Evolutionary conservation across 176 grass and related monocot species (phyloP).

Genomic region (Puccinellia tenuiflora): DNA sequence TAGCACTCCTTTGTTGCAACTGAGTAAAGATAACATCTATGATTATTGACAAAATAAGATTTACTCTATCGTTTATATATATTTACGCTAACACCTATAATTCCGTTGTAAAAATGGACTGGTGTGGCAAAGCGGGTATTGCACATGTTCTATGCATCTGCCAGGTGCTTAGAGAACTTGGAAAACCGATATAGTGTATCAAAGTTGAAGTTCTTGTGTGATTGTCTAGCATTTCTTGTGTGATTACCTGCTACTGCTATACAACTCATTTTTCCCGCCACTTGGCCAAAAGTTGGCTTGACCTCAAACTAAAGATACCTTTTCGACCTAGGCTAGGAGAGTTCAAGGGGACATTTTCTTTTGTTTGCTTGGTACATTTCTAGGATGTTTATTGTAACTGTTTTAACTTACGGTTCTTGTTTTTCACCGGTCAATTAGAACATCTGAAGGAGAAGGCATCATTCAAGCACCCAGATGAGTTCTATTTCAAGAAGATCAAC

Average conservation of each 20-base stretch:
- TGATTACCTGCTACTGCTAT: not conserved
- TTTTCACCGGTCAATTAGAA: slow-evolving; percentile 22
- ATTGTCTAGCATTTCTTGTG: no score
- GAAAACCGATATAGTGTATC: not conserved
- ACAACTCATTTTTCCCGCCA: not conserved
- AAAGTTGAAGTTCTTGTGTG: not conserved
- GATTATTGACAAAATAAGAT: no score
- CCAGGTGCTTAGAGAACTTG: not conserved
- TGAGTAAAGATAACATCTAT: not conserved
- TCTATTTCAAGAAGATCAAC: slow-evolving; percentile 94
- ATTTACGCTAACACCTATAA: no score
- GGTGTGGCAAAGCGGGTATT: no score
- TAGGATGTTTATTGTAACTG: not conserved
- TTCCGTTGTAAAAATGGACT: no score
- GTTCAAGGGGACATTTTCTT: not conserved
- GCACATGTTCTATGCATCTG: not conserved
- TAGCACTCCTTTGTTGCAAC: no score
- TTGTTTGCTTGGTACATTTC: not conserved
- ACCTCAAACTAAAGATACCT: not conserved
- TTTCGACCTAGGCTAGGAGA: not conserved
- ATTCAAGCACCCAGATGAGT: slow-evolving; percentile 88
- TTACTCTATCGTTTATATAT: no score
- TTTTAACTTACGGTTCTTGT: not conserved
- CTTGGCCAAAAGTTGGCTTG: not conserved
- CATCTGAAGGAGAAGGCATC: slow-evolving; percentile 76